Conservation (phyloP, 805 yeast species). For the Henningerozyma blattae region DNA sequence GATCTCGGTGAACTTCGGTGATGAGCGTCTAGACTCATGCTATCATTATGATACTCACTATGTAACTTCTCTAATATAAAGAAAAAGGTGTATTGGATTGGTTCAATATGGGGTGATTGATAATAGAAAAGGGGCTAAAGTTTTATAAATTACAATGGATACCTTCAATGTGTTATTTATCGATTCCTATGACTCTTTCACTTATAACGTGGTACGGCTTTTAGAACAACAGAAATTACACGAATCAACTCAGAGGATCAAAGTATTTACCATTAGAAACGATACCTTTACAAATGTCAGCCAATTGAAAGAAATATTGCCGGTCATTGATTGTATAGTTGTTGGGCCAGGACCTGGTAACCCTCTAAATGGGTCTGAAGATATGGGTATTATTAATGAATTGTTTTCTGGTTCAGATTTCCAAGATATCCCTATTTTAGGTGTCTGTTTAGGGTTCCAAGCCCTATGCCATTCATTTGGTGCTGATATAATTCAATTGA, state of each 20-base stretch:
- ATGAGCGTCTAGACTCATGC: no score
- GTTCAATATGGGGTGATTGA: no score
- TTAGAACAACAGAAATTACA: conserved; percentile 30
- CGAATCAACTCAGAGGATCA: conserved; percentile 30
- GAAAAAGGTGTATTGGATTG: not conserved
- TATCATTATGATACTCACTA: no score
- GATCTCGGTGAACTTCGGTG: no score
- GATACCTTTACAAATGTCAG: conserved; percentile 23
- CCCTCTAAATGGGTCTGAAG: conserved; percentile 43
- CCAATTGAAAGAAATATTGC: conserved; percentile 32
- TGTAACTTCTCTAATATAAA: not conserved
- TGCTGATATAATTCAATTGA: conserved; percentile 38
- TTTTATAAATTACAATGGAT: conserved; percentile 2
- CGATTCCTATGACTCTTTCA: conserved; percentile 94
- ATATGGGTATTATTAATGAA: conserved; percentile 59
- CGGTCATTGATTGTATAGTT: conserved; percentile 58
- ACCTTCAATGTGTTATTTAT: conserved; percentile 28
- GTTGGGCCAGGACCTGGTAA: conserved; percentile 98
- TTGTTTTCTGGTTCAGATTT: conserved; percentile 34
- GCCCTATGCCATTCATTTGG: conserved; percentile 58
- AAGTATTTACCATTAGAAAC: conserved; percentile 27
- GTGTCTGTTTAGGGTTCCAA: conserved; percentile 92
- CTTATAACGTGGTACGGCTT: conserved; percentile 63
- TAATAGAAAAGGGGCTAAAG: not conserved
- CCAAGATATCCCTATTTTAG: conserved; percentile 52